These are phyloP conservation scores for Blepharisma japonicum DNA, from an alignment of 73 alveolate genomes.

Conservation along the genomic window DNA sequence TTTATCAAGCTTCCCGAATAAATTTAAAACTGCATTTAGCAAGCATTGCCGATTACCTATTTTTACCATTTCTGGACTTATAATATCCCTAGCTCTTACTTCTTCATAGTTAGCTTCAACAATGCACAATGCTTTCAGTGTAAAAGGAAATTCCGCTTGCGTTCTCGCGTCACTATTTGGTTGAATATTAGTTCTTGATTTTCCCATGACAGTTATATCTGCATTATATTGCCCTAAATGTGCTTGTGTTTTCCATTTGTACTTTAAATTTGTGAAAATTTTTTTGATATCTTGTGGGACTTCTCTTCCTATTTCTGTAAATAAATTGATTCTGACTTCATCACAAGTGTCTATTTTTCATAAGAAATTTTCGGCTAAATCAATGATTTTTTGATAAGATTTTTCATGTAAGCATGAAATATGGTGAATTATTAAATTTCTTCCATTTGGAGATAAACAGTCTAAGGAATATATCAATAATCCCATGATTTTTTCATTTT, in stretches of 20 bases:
- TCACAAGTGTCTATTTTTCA: conserved; percentile 31
- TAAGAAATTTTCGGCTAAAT: background rate
- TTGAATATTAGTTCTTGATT: background rate
- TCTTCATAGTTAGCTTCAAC: background rate
- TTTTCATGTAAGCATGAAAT: background rate
- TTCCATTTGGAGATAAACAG: conserved; percentile 10
- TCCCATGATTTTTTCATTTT: background rate
- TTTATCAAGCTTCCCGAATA: conserved; percentile 22
- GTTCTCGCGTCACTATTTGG: background rate
- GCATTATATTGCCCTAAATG: background rate
- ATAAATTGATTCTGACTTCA: conserved; percentile 7
- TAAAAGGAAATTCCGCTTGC: conserved; percentile 13
- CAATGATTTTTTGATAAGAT: background rate
- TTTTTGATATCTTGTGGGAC: conserved; percentile 12
- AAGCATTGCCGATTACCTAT: conserved; percentile 11
- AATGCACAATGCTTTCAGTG: background rate
- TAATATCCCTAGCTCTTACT: too few relatives aligned
- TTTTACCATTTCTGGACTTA: background rate
- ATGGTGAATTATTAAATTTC: conserved; percentile 13
- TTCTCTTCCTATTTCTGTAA: background rate
- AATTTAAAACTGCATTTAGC: background rate
- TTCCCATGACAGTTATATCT: background rate
- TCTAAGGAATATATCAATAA: conserved; percentile 6
- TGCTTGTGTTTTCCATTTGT: conserved; percentile 17
- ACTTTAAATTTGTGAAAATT: background rate